These are phyloP conservation scores for Diplodia scrobiculata DNA, from an alignment of 2,329 filamentous ascomycete genomes.

Conservation along the genomic window DNA sequence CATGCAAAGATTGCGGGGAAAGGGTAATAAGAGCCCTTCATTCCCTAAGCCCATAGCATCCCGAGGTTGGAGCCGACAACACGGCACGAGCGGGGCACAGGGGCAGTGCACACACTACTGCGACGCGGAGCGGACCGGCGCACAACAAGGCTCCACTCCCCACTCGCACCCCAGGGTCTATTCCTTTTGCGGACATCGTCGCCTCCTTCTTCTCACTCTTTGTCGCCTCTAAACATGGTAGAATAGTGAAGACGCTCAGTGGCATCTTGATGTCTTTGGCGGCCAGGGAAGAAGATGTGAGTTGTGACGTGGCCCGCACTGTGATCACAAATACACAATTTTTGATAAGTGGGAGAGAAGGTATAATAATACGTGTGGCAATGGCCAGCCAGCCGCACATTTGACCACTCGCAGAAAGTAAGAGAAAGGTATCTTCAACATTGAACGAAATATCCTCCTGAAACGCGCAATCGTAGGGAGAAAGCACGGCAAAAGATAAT, in stretches of 20 bases:
- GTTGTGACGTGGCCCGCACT: not conserved
- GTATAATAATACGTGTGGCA: not conserved
- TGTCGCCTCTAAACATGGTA: too few relatives aligned
- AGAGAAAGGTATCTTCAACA: constrained; percentile 31
- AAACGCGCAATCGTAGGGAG: not conserved
- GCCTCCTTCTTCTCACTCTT: too few relatives aligned
- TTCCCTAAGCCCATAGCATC: too few relatives aligned
- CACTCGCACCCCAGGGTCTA: too few relatives aligned
- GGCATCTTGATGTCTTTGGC: too few relatives aligned
- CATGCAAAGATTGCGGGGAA: not conserved
- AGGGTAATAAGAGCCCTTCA: not conserved
- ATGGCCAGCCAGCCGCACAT: constrained; percentile 9
- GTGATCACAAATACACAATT: too few relatives aligned
- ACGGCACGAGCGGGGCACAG: too few relatives aligned
- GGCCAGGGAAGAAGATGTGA: too few relatives aligned
- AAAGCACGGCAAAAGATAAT: not conserved
- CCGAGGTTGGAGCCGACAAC: too few relatives aligned
- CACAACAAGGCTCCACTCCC: not conserved
- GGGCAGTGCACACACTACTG: not conserved
- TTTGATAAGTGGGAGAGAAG: not conserved
- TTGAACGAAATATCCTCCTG: not conserved
- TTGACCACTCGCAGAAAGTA: constrained; percentile 4
- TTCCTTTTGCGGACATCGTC: too few relatives aligned
- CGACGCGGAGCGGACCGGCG: not conserved
- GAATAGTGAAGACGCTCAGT: too few relatives aligned